These are phyloP conservation scores for Stephania yunnanensis DNA, from an alignment of 164 flowering plant genomes.

Conservation along the genomic window DNA sequence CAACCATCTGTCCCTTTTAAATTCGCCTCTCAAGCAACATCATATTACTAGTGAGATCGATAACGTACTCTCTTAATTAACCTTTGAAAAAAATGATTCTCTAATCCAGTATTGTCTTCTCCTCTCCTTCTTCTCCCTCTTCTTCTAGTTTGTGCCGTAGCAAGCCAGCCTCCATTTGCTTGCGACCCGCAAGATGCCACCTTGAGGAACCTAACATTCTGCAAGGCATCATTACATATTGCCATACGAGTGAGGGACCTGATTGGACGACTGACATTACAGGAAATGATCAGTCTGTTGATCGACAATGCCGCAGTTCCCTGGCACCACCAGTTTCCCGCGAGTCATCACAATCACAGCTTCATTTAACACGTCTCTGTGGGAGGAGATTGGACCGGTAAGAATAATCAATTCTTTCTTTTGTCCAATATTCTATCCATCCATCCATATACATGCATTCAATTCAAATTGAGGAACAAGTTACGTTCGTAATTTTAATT, in stretches of 20 bases:
- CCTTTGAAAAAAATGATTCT: neutral
- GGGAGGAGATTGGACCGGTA: conserved; percentile 39
- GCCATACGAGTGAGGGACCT: conserved; percentile 54
- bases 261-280: conserved; percentile 56
- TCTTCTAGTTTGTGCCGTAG: conserved; percentile 20
- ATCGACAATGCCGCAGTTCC: conserved; percentile 66
- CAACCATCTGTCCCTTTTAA: too few relatives aligned
- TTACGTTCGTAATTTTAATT: too few relatives aligned
- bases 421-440: too few relatives aligned
- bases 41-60: too few relatives aligned
- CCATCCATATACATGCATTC: too few relatives aligned
- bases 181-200: conserved; percentile 34
- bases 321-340: conserved; percentile 88
- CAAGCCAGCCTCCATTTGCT: conserved; percentile 38
- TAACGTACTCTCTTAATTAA: neutral
- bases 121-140: conserved; percentile 3
- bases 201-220: conserved; percentile 44
- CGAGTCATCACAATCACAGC: conserved; percentile 87
- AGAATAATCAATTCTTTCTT: too few relatives aligned
- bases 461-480: too few relatives aligned
- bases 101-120: neutral
- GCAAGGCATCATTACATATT: conserved; percentile 28
- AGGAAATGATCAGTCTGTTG: conserved; percentile 60
- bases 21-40: too few relatives aligned
- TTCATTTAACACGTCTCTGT: conserved; percentile 70